phyloP scores from a whole-genome alignment of 2,329 filamentous ascomycete species.

The Fusarium denticulatum region DNA sequence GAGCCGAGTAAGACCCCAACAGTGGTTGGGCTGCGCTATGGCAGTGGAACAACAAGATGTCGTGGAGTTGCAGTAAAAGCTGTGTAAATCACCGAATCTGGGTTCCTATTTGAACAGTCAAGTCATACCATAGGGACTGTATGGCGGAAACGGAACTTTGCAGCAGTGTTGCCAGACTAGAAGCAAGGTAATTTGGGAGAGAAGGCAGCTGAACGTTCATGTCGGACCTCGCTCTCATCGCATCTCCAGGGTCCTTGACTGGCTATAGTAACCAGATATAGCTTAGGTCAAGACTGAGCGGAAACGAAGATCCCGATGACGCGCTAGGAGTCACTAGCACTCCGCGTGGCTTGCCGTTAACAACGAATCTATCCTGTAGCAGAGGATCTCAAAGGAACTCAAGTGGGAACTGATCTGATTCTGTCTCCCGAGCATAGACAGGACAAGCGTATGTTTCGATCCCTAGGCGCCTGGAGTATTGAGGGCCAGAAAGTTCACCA shows the following conservation, averaged over 20 bases:
- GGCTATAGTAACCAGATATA: conserved; percentile 1
- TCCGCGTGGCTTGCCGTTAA: conserved; percentile 32
- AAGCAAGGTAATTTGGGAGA: not conserved
- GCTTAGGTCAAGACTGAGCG: not conserved
- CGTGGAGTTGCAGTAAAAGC: not conserved
- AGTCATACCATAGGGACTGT: conserved; percentile 7
- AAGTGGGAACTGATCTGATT: conserved; percentile 29
- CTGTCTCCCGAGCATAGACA: conserved; percentile 23
- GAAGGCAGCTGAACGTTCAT: conserved; percentile 5
- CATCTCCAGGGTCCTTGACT: not conserved
- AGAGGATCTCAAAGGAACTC: conserved; percentile 34
- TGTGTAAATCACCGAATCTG: not conserved
- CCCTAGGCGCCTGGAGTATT: not conserved
- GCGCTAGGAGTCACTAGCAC: conserved; percentile 28
- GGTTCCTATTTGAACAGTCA: conserved; percentile 5
- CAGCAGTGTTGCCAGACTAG: not conserved
- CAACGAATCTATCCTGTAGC: conserved; percentile 12
- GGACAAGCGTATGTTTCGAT: conserved; percentile 17
- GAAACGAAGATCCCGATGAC: conserved; percentile 18
- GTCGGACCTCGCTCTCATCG: not conserved
- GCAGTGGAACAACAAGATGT: not conserved
- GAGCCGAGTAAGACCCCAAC: not conserved
- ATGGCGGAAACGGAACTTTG: not conserved
- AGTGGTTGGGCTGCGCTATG: not conserved
- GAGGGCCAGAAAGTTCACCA: not conserved